These are phyloP conservation scores for Podospora pseudopauciseta DNA, from an alignment of 495 filamentous ascomycete species.

Conservation along the genomic window DNA sequence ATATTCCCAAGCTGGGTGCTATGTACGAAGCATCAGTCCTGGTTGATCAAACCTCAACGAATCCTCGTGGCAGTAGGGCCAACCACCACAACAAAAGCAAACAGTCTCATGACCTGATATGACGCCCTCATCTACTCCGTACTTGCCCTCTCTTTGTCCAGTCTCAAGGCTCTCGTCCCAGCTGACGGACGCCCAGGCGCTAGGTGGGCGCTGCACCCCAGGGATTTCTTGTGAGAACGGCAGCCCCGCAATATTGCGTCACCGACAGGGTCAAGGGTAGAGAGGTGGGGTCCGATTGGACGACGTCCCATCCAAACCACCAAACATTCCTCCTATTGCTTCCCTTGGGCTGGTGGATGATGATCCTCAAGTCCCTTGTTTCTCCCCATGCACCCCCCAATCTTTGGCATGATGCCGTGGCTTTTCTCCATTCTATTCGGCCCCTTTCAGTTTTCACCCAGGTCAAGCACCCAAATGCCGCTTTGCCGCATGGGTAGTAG, in stretches of 20 bases:
- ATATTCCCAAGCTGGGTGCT: too few relatives aligned
- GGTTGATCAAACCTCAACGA: neutral
- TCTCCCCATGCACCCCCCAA: neutral
- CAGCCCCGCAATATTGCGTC: slow-evolving; percentile 7
- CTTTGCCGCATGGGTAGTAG: neutral
- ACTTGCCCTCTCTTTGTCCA: neutral
- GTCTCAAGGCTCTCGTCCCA: neutral
- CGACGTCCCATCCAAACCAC: neutral
- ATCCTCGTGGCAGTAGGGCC: neutral
- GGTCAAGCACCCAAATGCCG: neutral
- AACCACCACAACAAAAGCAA: neutral
- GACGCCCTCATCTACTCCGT: slow-evolving; percentile 3
- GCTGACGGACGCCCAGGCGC: neutral
- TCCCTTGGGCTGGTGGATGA: neutral
- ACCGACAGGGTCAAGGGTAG: neutral
- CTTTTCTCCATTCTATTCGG: neutral
- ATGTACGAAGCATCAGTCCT: neutral
- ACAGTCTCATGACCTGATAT: slow-evolving; percentile 1
- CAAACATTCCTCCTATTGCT: neutral
- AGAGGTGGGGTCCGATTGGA: neutral
- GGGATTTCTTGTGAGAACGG: neutral
- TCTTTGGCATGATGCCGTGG: neutral
- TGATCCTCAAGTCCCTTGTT: neutral
- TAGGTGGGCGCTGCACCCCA: neutral
- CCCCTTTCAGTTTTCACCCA: too few relatives aligned